These are phyloP conservation scores for Xerocomus tenax DNA, from an alignment of 1,284 basidiomycete genomes.

Conservation along the genomic window DNA sequence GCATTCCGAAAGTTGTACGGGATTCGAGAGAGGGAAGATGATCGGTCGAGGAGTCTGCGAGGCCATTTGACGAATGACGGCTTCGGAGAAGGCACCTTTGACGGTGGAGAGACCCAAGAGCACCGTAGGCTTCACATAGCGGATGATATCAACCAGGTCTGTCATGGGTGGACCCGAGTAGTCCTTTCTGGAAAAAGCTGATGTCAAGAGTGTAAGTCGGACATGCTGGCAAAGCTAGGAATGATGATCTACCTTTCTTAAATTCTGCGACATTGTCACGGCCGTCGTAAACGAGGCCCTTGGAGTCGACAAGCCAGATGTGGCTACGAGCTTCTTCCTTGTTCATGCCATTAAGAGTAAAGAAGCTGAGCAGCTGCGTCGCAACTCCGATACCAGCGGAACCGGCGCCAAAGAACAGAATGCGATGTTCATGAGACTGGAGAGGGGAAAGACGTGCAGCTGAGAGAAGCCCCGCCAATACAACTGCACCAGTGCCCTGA, in stretches of 20 bases:
- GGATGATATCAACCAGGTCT: constrained; percentile 72
- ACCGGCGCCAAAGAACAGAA: constrained; percentile 87
- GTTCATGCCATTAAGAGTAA: constrained; percentile 68
- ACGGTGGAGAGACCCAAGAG: constrained; percentile 87
- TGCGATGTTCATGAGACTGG: constrained; percentile 69
- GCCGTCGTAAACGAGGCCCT: constrained; percentile 70
- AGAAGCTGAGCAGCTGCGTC: constrained; percentile 83
- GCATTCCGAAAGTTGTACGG: constrained; percentile 76
- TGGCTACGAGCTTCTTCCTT: constrained; percentile 69
- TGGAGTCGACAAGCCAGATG: constrained; percentile 83
- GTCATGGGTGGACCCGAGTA: constrained; percentile 70
- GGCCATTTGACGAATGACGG: constrained; percentile 78
- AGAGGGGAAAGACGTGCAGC: constrained; percentile 73
- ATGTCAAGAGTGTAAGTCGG: background rate
- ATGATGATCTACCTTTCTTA: constrained; percentile 58
- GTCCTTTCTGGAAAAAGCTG: constrained; percentile 77
- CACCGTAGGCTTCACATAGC: constrained; percentile 84
- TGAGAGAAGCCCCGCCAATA: constrained; percentile 84
- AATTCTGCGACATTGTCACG: constrained; percentile 66
- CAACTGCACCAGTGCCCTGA: constrained; percentile 84
- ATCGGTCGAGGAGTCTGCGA: constrained; percentile 80
- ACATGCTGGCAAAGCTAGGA: background rate
- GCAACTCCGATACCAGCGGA: constrained; percentile 87
- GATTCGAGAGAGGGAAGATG: constrained; percentile 95
- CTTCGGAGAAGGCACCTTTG: constrained; percentile 71